Evolutionary conservation across 306 rosid species (phyloP), one percentile per base, ranked within the genome.

Genomic region (Betula pendula): DNA sequence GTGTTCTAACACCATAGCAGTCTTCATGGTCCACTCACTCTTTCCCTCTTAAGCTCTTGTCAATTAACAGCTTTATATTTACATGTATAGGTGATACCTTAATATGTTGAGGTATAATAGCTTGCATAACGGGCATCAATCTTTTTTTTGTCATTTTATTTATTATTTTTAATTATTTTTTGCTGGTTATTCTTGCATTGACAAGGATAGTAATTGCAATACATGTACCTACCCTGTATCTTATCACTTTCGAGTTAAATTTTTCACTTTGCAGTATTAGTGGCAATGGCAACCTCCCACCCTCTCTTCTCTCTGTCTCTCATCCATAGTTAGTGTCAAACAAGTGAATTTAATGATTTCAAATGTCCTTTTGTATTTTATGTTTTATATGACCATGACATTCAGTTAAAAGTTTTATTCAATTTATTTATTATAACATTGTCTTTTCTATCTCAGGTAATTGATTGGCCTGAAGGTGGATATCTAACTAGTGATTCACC

Each of bases 391-490:
- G 68, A 75, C 79, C 59, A 55, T 60, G 38, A 43, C 80, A 14
- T n/a, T 71, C 11, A 49, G 49, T 22, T 22, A 33, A 31, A 60
- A 15, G n/a, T 6, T 31, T 55, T 55, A 60, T 15, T 60, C 42
- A 60, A 29, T 27, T 35, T 35, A 22, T 19, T 70, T 20, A 58
- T 79, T 75, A 65, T 24, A 71, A 73, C 77, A 20, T 75, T 53
- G 25, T 77, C 50, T 48, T 85, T 70, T 82, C 59, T 81, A 38
- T 73, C 82, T 75, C 89, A 95, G 99, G 79, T 95, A 79, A 78
- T 95, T 68, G 86, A 92, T 84, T 92, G 99, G 99, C 83, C 90
- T 20, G 97, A 95, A 89, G 97, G 98, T 72, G 99, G 98, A 74
- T 95, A 95, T 83, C 84, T 82, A 58, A 81, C 70, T 10, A 80